Conservation (phyloP, 2,329 filamentous ascomycete genomes). For the Neofusicoccum parvum region DNA sequence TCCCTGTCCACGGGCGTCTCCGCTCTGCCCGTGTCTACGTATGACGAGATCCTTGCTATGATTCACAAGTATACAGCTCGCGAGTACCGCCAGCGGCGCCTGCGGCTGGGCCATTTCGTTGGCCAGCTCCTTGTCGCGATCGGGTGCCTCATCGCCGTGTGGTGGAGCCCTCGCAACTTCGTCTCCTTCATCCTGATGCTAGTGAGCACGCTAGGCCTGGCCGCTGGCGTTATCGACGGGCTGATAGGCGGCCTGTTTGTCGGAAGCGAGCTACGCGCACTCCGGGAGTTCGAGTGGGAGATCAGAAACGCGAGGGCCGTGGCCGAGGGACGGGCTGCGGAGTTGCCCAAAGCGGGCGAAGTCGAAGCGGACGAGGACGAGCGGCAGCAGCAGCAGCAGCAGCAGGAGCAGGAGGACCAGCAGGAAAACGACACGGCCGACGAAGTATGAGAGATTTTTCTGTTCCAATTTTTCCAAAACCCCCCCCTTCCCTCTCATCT, state of each 20-base stretch:
- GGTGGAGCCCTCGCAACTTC: conserved; percentile 79
- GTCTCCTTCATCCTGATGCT: conserved; percentile 80
- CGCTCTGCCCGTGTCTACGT: conserved; percentile 53
- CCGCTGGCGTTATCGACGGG: conserved; percentile 78
- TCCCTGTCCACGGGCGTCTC: conserved; percentile 6
- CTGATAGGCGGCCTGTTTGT: conserved; percentile 87
- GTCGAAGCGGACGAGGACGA: background rate
- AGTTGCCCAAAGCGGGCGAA: conserved; percentile 24
- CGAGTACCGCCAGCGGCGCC: conserved; percentile 70
- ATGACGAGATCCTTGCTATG: conserved; percentile 74
- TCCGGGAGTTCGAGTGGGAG: conserved; percentile 95
- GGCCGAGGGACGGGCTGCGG: conserved; percentile 24
- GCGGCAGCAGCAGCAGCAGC: background rate
- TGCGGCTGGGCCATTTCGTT: conserved; percentile 75
- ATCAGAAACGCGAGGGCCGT: conserved; percentile 65
- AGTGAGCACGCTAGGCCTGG: conserved; percentile 74
- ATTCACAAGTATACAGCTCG: conserved; percentile 69
- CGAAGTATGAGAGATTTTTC: conserved; percentile 6
- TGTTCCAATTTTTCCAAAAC: background rate
- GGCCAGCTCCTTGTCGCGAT: conserved; percentile 67
- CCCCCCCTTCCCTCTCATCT: background rate
- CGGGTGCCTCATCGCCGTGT: conserved; percentile 77
- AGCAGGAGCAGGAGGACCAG: background rate
- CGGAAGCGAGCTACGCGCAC: conserved; percentile 74
- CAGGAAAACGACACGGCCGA: background rate